phyloP scores from a whole-genome alignment of 1,284 basidiomycete genomes.

The Bondarzewia mesenterica region DNA sequence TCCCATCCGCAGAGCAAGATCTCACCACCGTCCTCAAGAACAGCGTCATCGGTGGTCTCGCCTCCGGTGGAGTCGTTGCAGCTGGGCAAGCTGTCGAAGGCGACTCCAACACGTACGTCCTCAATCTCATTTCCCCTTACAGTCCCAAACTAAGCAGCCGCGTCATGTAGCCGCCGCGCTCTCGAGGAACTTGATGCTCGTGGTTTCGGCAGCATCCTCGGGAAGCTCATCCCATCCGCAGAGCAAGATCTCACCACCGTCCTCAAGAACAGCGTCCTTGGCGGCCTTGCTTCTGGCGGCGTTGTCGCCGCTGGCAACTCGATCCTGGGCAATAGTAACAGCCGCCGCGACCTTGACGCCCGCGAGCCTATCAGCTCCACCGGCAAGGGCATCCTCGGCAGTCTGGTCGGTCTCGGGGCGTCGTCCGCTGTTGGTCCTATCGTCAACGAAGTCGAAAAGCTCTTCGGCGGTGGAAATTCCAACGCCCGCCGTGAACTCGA shows the following conservation, averaged over 20 bases:
- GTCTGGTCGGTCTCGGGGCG: neutral
- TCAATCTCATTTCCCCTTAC: too few species aligned
- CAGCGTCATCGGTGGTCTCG: neutral
- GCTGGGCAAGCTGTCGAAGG: neutral
- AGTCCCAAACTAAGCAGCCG: too few species aligned
- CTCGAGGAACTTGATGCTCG: neutral
- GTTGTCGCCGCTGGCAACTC: neutral
- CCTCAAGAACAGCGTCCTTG: neutral
- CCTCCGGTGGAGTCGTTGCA: neutral
- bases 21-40: neutral
- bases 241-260: neutral
- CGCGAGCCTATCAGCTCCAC: neutral
- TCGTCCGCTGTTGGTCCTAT: neutral
- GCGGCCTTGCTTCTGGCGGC: neutral
- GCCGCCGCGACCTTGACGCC: neutral
- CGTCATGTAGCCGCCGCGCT: too few species aligned
- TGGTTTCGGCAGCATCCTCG: neutral
- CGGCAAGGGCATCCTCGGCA: conserved; percentile 3
- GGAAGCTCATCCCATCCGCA: neutral
- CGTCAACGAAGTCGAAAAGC: neutral
- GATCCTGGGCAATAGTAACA: neutral
- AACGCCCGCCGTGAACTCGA: neutral
- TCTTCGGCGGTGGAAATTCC: neutral
- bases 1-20: neutral
- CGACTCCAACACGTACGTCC: neutral